Percentiles rank a stretch among this genome's conserved stretches.
phyloP scores from a whole-genome alignment of 306 rosid species.

The Carpinus fangiana region DNA sequence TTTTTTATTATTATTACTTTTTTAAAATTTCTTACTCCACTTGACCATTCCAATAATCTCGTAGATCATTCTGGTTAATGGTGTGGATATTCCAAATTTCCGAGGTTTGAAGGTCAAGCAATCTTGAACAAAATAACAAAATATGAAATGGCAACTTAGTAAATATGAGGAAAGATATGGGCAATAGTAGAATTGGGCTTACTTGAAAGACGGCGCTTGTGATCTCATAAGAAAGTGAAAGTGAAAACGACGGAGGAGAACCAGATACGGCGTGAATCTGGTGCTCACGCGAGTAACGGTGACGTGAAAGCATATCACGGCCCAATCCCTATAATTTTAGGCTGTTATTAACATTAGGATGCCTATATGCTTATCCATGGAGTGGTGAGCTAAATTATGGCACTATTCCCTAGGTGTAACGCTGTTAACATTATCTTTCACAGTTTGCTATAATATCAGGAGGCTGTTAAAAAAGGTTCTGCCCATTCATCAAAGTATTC shows the following conservation, averaged over 20 bases:
- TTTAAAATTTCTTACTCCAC: no score
- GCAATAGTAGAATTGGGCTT: not conserved
- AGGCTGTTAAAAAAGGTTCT: no score
- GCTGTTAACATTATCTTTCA: not conserved
- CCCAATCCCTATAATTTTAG: not conserved
- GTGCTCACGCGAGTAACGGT: conserved; percentile 25
- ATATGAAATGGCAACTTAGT: not conserved
- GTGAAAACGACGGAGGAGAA: conserved; percentile 38
- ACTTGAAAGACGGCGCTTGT: conserved; percentile 45
- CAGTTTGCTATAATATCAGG: no score
- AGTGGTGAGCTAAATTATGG: not conserved
- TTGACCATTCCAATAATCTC: no score
- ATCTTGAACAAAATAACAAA: not conserved
- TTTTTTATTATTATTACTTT: no score
- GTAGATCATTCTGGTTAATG: no score
- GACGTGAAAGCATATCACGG: conserved; percentile 21
- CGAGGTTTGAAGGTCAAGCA: not conserved
- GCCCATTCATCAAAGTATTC: no score
- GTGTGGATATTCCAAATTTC: not conserved
- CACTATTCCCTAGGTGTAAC: conserved; percentile 2
- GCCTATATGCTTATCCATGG: not conserved
- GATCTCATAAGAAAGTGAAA: conserved; percentile 5
- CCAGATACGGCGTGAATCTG: conserved; percentile 40
- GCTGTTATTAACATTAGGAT: conserved; percentile 20
- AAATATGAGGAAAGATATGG: not conserved